Conservation (phyloP, 805 yeast species). For the Nakazawaea ishiwadae region DNA sequence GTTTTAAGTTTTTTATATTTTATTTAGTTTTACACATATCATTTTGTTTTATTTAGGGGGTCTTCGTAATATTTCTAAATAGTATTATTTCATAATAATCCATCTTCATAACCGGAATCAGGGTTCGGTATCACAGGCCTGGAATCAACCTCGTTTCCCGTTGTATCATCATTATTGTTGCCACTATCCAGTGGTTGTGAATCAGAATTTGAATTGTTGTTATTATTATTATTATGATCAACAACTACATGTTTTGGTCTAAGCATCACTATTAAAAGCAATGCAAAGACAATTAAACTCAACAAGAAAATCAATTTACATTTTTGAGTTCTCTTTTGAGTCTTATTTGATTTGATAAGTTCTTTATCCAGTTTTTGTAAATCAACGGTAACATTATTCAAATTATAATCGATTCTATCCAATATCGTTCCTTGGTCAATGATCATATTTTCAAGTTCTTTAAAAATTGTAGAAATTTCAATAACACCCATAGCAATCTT, state of each 20-base stretch:
- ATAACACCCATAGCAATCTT: constrained; percentile 90
- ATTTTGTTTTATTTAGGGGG: too few species aligned
- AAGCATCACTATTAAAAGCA: constrained; percentile 65
- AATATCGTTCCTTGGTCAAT: constrained; percentile 94
- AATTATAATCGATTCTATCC: constrained; percentile 90
- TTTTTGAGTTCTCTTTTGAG: constrained; percentile 86
- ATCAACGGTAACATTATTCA: constrained; percentile 73
- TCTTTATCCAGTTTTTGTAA: constrained; percentile 76
- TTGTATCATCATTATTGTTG: constrained; percentile 13
- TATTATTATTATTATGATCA: constrained; percentile 19
- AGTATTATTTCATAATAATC: too few species aligned
- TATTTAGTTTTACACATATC: too few species aligned
- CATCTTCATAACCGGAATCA: not conserved
- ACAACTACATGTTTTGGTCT: constrained; percentile 39
- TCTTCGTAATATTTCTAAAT: too few species aligned
- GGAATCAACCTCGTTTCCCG: constrained; percentile 6
- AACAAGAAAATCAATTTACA: constrained; percentile 82
- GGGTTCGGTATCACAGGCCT: not conserved
- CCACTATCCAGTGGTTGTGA: not conserved
- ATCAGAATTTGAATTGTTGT: constrained; percentile 19
- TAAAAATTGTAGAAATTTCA: constrained; percentile 89
- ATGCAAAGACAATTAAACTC: constrained; percentile 62
- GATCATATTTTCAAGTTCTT: constrained; percentile 86
- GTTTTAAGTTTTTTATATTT: too few species aligned
- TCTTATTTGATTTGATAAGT: constrained; percentile 65